Evolutionary conservation across 2,329 filamentous ascomycete species (phyloP).

Genomic region (Fusarium sp.): DNA sequence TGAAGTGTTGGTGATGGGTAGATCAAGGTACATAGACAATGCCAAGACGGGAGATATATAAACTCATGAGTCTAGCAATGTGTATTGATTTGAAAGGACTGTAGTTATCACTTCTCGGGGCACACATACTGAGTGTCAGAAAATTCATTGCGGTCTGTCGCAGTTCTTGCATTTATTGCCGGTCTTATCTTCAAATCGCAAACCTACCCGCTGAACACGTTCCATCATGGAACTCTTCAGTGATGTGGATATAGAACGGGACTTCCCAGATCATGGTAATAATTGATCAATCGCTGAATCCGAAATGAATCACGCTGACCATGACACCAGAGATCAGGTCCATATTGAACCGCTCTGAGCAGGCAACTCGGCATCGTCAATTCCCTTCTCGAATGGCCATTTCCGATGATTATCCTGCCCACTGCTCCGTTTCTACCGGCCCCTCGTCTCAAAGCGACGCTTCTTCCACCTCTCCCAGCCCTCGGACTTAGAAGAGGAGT

Average conservation of each 20-base stretch:
- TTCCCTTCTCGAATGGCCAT: no score
- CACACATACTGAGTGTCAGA: not conserved
- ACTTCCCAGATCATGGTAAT: conserved; percentile 9
- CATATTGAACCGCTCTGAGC: no score
- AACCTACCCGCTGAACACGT: no score
- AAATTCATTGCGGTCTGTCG: not conserved
- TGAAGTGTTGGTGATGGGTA: not conserved
- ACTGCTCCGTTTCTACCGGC: no score
- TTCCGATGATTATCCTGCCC: no score
- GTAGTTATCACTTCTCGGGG: no score
- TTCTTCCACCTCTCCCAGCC: conserved; percentile 20
- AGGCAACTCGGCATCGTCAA: no score
- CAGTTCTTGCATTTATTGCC: not conserved
- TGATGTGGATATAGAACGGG: conserved; percentile 6
- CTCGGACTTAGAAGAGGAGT: conserved; percentile 22
- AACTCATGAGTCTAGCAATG: not conserved
- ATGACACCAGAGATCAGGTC: no score
- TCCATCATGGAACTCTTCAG: conserved; percentile 17
- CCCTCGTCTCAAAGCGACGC: no score
- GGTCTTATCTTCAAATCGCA: not conserved
- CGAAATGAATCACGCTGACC: no score
- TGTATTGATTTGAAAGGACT: no score
- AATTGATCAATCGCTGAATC: no score
- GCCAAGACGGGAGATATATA: not conserved
- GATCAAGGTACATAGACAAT: not conserved